phyloP scores from a whole-genome alignment of 2,329 filamentous ascomycete species.

The Fusarium domesticum region DNA sequence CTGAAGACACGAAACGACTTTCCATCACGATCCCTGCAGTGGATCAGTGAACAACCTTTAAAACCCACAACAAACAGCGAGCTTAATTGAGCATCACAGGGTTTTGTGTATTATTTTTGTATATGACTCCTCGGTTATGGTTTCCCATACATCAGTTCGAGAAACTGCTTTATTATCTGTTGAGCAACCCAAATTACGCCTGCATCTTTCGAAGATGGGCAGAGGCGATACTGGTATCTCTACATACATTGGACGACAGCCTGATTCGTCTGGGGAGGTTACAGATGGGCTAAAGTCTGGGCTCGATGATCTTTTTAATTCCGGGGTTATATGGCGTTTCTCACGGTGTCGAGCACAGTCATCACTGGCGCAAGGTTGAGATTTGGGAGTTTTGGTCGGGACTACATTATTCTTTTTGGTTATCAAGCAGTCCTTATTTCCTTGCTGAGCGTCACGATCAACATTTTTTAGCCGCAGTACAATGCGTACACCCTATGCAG shows the following conservation, averaged over 20 bases:
- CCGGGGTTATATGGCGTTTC: not conserved
- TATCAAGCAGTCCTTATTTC: not conserved
- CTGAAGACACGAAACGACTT: slow-evolving; percentile 27
- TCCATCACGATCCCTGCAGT: slow-evolving; percentile 30
- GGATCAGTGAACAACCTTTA: slow-evolving; percentile 13
- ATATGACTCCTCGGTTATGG: slow-evolving; percentile 18
- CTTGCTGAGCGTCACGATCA: not conserved
- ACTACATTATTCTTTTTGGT: no score
- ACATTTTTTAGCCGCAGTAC: slow-evolving; percentile 20
- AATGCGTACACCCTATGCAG: slow-evolving; percentile 20
- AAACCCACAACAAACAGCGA: not conserved
- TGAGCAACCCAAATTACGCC: no score
- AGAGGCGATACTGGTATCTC: slow-evolving; percentile 5
- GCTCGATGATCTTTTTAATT: slow-evolving; percentile 3
- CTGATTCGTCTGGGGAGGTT: slow-evolving; percentile 4
- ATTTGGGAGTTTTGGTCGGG: not conserved
- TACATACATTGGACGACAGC: slow-evolving; percentile 13
- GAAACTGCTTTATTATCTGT: not conserved
- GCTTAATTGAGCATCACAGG: not conserved
- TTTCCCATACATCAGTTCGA: slow-evolving; percentile 15
- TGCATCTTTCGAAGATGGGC: not conserved
- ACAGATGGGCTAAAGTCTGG: slow-evolving; percentile 5
- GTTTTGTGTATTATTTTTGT: slow-evolving; percentile 25
- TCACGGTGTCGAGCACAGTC: not conserved
- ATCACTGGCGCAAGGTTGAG: not conserved